Evolutionary conservation across 2,329 filamentous ascomycete species (phyloP).

Genomic region (Cyanodermella asteris): DNA sequence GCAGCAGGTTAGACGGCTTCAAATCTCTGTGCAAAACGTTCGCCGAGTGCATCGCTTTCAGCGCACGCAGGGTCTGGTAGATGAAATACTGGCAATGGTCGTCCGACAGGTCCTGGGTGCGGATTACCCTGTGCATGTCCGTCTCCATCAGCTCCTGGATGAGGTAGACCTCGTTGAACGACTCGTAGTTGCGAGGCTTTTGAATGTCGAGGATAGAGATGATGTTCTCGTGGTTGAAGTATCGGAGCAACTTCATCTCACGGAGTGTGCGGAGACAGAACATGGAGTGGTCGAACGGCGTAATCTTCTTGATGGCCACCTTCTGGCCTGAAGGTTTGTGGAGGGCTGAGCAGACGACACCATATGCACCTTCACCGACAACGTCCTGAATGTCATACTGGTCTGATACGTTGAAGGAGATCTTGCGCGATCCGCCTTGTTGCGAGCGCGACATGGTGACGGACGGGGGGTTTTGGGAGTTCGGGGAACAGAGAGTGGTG

Average conservation of each 20-base stretch:
- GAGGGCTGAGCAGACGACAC: conserved; percentile 91
- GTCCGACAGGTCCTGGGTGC: conserved; percentile 93
- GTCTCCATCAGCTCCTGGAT: conserved; percentile 99
- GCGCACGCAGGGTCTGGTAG: conserved; percentile 89
- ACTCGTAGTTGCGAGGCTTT: conserved; percentile 88
- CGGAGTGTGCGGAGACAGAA: conserved; percentile 89
- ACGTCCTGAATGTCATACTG: conserved; percentile 99
- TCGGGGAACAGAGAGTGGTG: too few relatives aligned
- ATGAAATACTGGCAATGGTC: conserved; percentile 99
- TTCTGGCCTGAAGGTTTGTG: conserved; percentile 97
- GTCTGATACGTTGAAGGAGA: conserved; percentile 98
- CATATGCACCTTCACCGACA: conserved; percentile 93
- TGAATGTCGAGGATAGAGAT: conserved; percentile 99
- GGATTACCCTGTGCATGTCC: conserved; percentile 97
- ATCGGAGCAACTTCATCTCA: conserved; percentile 96
- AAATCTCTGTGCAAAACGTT: conserved; percentile 94
- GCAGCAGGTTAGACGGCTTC: conserved; percentile 87
- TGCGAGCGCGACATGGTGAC: too few relatives aligned
- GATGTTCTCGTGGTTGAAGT: conserved; percentile 99
- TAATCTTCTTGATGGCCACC: conserved; percentile 99
- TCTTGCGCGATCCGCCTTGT: conserved; percentile 54
- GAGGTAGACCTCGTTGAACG: conserved; percentile 92
- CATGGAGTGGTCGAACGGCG: conserved; percentile 97
- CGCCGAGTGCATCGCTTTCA: conserved; percentile 98
- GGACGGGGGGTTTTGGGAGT: too few relatives aligned